These are phyloP conservation scores for Melaleuca quinquenervia DNA, from an alignment of 345 rosid genomes.

Conservation along the genomic window DNA sequence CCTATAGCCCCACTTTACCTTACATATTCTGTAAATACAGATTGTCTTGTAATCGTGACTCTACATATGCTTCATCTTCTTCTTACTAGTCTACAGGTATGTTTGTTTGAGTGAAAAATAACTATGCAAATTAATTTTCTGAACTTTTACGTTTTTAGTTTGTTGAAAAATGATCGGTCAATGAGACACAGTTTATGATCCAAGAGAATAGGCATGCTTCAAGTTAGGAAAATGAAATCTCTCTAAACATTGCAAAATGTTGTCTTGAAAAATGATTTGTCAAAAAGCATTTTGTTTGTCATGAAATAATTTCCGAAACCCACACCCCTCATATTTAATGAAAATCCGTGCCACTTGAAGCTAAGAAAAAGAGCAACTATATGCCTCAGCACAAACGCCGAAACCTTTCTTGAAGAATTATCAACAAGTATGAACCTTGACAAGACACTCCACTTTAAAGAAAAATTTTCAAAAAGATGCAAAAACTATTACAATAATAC, in stretches of 20 bases:
- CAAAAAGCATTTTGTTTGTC: not conserved
- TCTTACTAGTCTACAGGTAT: not conserved
- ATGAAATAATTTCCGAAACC: not conserved
- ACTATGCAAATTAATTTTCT: rapidly evolving
- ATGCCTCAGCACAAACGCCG: not conserved
- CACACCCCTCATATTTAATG: not conserved
- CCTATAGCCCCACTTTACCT: not conserved
- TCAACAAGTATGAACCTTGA: not conserved
- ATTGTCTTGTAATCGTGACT: not conserved
- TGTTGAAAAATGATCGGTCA: not conserved
- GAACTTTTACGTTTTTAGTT: not conserved
- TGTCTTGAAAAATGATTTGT: not conserved
- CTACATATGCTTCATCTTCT: not conserved
- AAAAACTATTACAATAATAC: too few species aligned
- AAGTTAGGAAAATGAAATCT: not conserved
- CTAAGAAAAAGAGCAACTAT: not conserved
- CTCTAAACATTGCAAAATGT: not conserved
- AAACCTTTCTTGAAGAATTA: not conserved
- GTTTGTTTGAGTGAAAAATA: not conserved
- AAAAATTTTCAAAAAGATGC: too few species aligned
- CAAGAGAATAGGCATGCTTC: not conserved
- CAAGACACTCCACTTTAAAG: not conserved
- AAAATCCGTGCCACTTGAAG: not conserved
- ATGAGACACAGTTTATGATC: not conserved
- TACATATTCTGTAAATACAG: not conserved